Base-by-base conservation (phyloP, 2,329 filamentous ascomycete genomes). In the Colletotrichum chlorophyti region DNA sequence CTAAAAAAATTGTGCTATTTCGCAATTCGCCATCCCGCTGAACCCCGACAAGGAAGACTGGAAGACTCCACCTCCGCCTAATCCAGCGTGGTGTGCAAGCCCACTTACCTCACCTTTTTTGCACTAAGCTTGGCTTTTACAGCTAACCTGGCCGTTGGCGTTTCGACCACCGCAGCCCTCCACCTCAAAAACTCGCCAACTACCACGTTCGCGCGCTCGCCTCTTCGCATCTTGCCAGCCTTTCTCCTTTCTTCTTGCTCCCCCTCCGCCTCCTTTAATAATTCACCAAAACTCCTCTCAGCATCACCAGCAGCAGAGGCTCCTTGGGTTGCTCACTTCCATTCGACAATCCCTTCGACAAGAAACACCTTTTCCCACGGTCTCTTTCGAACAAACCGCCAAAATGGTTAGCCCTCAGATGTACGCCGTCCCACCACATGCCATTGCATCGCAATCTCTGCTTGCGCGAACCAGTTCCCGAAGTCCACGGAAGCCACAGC, bases 351-450 rank as follows among this genome's bases (percentile, higher is more conserved):
- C 14, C 43, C 15, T 17, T 40, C 0, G 11, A 32, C 17, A n/a
- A 14, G 29, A 12, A 31, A 7, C 34, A 27, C 31, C 26, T 10
- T 27, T 34, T 14, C 14, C 41, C 10, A 37, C 17, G 15, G 19
- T 37, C 17, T 26, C 12, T 8, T 19, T 10, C 40, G 14, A 12
- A 41, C 38, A 46, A 10, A 54, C 57, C 58, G 57, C 60, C 65
- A 68, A 50, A 59, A 67, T 69, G 65, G 62, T 66, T 31, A 68
- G 60, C 62, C 62, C 67, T 48, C 66, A 68, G 62, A 65, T 69
- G 67, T 69, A 64, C 60, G 67, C 58, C 15, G 12, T 21, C 21
- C 24, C 17, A 17, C 51, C 42, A 42, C 35, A 34, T 17, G 35
- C 19, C 42, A 32, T 46, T 34, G 23, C 32, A 19, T 29, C 31